phyloP scores from a whole-genome alignment of 1,284 basidiomycete genomes.

The Megacollybia platyphylla region DNA sequence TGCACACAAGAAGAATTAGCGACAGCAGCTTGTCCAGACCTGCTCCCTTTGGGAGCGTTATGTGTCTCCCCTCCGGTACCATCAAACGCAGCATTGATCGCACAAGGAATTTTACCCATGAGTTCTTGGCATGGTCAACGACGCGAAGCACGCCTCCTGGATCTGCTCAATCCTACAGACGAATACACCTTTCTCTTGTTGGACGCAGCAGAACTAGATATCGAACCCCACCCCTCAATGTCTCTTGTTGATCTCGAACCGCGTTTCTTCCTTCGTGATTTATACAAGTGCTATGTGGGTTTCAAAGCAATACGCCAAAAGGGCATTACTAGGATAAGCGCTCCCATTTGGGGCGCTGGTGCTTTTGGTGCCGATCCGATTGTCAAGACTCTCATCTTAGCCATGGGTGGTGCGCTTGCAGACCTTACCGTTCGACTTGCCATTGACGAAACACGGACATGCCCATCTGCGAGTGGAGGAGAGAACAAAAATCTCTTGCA shows the following conservation, averaged over 20 bases:
- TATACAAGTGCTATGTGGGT: not conserved
- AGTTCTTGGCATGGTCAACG: not conserved
- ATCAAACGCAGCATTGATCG: not conserved
- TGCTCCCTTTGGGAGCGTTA: slow-evolving; percentile 1
- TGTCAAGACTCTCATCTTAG: slow-evolving; percentile 1
- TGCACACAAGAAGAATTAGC: not conserved
- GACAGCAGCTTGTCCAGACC: slow-evolving; percentile 1
- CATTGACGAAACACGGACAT: not conserved
- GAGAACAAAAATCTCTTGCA: too few relatives aligned
- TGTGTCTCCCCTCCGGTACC: not conserved
- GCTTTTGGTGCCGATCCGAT: not conserved
- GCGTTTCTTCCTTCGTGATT: not conserved
- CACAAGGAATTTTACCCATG: slow-evolving; percentile 1
- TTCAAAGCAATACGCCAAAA: not conserved
- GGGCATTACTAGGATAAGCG: not conserved
- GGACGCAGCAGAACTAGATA: not conserved
- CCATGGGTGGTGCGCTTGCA: not conserved
- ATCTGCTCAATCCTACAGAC: not conserved
- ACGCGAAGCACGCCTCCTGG: not conserved
- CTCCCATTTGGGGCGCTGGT: not conserved
- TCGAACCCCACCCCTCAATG: not conserved
- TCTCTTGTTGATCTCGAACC: not conserved
- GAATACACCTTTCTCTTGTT: not conserved
- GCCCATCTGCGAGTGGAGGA: not conserved
- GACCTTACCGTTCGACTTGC: not conserved